Conservation (phyloP, 2,329 filamentous ascomycete species). For the Epichloe uncinata region DNA sequence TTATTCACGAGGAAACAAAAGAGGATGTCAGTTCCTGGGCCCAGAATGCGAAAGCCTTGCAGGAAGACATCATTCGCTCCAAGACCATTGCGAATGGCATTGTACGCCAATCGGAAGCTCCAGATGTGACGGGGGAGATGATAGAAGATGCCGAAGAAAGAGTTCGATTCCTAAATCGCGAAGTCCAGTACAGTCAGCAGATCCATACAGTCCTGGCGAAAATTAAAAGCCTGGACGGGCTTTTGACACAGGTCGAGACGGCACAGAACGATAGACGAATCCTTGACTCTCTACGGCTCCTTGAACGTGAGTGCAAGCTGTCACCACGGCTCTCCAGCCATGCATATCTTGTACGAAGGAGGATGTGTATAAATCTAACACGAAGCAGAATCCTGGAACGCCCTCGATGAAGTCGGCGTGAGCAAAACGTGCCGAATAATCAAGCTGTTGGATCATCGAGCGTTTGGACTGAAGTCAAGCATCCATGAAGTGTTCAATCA, state of each 20-base stretch:
- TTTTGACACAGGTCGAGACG: constrained; percentile 49
- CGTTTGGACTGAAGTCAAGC: constrained; percentile 50
- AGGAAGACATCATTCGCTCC: constrained; percentile 72
- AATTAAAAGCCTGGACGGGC: constrained; percentile 43
- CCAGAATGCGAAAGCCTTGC: constrained; percentile 66
- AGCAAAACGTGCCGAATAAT: constrained; percentile 49
- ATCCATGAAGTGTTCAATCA: constrained; percentile 53
- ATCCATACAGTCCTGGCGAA: constrained; percentile 35
- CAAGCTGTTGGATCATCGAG: constrained; percentile 50
- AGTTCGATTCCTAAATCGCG: constrained; percentile 41
- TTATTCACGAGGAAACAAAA: constrained; percentile 62
- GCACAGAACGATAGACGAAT: constrained; percentile 41
- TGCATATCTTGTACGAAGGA: background rate
- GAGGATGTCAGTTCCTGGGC: constrained; percentile 81
- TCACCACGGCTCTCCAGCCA: background rate
- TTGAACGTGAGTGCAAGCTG: constrained; percentile 35
- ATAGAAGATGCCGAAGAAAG: constrained; percentile 40
- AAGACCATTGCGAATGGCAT: constrained; percentile 71
- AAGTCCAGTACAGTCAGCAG: constrained; percentile 46
- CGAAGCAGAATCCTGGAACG: constrained; percentile 37
- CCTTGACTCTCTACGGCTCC: constrained; percentile 40
- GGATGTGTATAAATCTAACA: constrained; percentile 8
- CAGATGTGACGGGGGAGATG: constrained; percentile 37
- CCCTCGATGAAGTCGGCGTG: constrained; percentile 45
- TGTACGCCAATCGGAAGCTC: constrained; percentile 58